Evolutionary conservation across 2,329 filamentous ascomycete species (phyloP).

Genomic region (Epicoccum sorghinum): DNA sequence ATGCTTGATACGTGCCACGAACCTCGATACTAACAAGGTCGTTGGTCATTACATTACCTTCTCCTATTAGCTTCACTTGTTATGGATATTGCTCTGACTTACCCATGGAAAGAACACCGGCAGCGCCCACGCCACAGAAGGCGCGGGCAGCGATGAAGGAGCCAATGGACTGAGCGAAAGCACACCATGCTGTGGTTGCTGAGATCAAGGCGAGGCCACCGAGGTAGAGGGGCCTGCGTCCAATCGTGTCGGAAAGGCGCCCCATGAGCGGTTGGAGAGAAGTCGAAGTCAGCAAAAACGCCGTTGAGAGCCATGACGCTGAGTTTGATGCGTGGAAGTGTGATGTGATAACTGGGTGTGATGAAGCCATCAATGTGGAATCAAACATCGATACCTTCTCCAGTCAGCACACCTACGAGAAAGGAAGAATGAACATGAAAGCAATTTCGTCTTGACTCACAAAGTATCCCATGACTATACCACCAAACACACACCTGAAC

Average conservation of each 20-base stretch:
- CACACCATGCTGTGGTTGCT: slow-evolving; percentile 72
- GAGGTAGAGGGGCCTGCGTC: slow-evolving; percentile 70
- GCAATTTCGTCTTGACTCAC: slow-evolving; percentile 29
- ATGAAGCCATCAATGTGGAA: slow-evolving; percentile 80
- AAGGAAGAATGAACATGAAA: neutral
- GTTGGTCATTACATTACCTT: slow-evolving; percentile 69
- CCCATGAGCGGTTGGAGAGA: slow-evolving; percentile 78
- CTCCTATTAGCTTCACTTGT: too few relatives aligned
- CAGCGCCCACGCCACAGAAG: slow-evolving; percentile 74
- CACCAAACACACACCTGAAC: slow-evolving; percentile 48
- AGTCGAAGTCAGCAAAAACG: slow-evolving; percentile 77
- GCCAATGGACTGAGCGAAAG: slow-evolving; percentile 68
- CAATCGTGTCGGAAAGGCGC: slow-evolving; percentile 74
- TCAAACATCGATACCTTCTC: slow-evolving; percentile 64
- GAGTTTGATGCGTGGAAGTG: slow-evolving; percentile 79
- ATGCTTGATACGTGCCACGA: slow-evolving; percentile 74
- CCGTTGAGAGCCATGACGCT: slow-evolving; percentile 82
- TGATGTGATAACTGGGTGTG: slow-evolving; percentile 80
- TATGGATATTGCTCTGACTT: too few relatives aligned
- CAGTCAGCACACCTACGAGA: slow-evolving; percentile 38
- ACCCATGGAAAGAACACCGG: slow-evolving; percentile 70
- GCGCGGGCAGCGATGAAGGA: slow-evolving; percentile 74
- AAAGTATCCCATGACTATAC: slow-evolving; percentile 47
- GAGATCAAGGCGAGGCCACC: slow-evolving; percentile 68
- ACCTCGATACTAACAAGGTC: slow-evolving; percentile 76